A percentile compares a stretch with the other conserved stretches of the same genome.
Evolutionary conservation across 2,329 filamentous ascomycete genomes (phyloP).

Genomic region (Lasiodiplodia theobromae): DNA sequence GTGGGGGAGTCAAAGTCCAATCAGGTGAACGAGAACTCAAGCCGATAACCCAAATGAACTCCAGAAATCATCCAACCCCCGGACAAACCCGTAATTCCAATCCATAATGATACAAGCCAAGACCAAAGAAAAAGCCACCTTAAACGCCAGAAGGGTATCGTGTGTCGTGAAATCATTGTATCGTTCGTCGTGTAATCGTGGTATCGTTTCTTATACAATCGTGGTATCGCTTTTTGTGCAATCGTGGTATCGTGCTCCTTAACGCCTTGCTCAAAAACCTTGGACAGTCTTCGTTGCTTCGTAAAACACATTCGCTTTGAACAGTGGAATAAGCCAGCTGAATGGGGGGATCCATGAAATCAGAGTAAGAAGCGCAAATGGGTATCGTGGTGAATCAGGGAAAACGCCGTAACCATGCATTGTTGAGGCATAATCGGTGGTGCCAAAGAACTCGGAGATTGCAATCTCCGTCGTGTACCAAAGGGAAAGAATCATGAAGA

Average conservation of each 20-base stretch:
- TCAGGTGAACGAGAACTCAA: neutral
- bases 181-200: too few species aligned
- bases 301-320: neutral
- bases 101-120: neutral
- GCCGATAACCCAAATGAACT: neutral
- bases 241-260: neutral
- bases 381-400: slow-evolving; percentile 60
- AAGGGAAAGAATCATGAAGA: slow-evolving; percentile 5
- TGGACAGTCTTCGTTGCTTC: neutral
- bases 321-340: slow-evolving; percentile 4
- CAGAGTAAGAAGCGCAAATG: slow-evolving; percentile 64
- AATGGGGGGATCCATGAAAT: slow-evolving; percentile 41
- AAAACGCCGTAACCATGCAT: slow-evolving; percentile 60
- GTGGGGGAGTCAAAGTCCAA: neutral
- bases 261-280: neutral
- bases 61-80: neutral
- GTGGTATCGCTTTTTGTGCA: neutral
- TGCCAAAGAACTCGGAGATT: slow-evolving; percentile 55
- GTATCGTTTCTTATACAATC: neutral
- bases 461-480: slow-evolving; percentile 23
- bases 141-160: neutral
- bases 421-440: slow-evolving; percentile 54
- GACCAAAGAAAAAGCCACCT: too few species aligned
- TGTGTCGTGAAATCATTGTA: neutral
- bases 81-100: neutral